phyloP scores from a whole-genome alignment of 1,284 basidiomycete species.

The Leucoagaricus sp. region DNA sequence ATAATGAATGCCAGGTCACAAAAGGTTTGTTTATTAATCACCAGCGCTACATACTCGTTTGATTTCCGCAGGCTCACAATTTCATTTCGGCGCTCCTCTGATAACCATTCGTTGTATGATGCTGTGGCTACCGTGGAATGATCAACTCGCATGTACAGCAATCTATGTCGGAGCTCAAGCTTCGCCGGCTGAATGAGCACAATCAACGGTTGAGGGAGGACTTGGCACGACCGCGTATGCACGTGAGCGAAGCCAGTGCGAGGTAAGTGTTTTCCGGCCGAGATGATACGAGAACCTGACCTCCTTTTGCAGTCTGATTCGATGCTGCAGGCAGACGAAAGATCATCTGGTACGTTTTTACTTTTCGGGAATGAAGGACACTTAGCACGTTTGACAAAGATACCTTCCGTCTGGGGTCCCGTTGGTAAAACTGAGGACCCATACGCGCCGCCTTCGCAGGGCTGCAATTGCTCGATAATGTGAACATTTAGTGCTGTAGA shows the following conservation, averaged over 20 bases:
- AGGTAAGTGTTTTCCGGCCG: slow-evolving; percentile 49
- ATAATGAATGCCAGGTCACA: slow-evolving; percentile 53
- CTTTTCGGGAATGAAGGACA: slow-evolving; percentile 3
- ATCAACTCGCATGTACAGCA: too few species aligned
- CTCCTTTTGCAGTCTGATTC: slow-evolving; percentile 64
- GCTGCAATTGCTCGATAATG: slow-evolving; percentile 66
- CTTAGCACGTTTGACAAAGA: slow-evolving; percentile 42
- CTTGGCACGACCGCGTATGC: slow-evolving; percentile 81
- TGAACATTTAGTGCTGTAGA: slow-evolving; percentile 26
- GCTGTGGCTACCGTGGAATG: too few species aligned
- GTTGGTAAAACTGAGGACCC: slow-evolving; percentile 88
- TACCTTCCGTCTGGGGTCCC: slow-evolving; percentile 93
- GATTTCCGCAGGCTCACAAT: neutral
- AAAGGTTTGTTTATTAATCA: slow-evolving; percentile 33
- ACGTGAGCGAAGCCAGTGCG: slow-evolving; percentile 89
- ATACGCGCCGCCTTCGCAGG: slow-evolving; percentile 75
- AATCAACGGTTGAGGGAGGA: slow-evolving; percentile 92
- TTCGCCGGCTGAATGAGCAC: slow-evolving; percentile 90
- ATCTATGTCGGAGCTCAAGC: slow-evolving; percentile 96
- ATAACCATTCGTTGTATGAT: neutral
- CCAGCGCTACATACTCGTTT: slow-evolving; percentile 14
- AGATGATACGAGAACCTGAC: neutral
- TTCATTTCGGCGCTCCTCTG: neutral
- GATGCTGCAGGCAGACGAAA: slow-evolving; percentile 87
- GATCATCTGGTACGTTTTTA: slow-evolving; percentile 74